A percentile compares a stretch with the other conserved stretches of the same genome.
phyloP scores from a whole-genome alignment of 1,139 yeast genomes.

The Meyerozyma athensensis region DNA sequence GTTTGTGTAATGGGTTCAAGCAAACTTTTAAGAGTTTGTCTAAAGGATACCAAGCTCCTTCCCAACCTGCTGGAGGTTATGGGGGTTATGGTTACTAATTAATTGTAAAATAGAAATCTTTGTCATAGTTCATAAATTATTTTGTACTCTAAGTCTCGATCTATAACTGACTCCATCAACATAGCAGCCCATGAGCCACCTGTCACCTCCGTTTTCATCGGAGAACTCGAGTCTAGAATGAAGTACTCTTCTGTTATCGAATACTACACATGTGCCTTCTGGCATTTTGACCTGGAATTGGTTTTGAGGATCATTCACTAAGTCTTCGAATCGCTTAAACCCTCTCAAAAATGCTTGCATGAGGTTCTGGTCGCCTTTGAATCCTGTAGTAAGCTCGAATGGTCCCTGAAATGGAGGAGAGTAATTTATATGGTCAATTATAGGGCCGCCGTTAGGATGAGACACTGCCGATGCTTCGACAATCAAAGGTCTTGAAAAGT shows the following conservation, averaged over 20 bases:
- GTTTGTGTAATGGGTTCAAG: constrained; percentile 93
- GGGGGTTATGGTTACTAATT: constrained; percentile 28
- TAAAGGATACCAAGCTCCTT: constrained; percentile 13
- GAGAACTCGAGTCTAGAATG: constrained; percentile 67
- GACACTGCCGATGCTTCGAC: constrained; percentile 45
- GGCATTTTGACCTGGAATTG: constrained; percentile 54
- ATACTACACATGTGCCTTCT: constrained; percentile 64
- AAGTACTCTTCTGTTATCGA: constrained; percentile 68
- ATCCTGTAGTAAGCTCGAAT: constrained; percentile 54
- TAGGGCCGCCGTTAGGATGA: constrained; percentile 22
- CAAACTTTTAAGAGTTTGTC: constrained; percentile 41
- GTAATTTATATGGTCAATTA: constrained; percentile 50
- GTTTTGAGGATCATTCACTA: constrained; percentile 50
- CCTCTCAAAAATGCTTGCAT: constrained; percentile 60
- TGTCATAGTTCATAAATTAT: constrained; percentile 6
- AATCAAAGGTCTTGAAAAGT: constrained; percentile 59
- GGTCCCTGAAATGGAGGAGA: constrained; percentile 90
- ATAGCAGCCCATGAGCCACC: constrained; percentile 81
- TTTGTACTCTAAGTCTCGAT: constrained; percentile 49
- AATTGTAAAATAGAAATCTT: constrained; percentile 2
- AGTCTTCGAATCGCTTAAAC: constrained; percentile 52
- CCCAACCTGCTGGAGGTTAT: constrained; percentile 19
- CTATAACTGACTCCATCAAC: constrained; percentile 69
- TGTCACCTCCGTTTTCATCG: constrained; percentile 45
- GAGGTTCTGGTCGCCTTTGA: constrained; percentile 23